A percentile compares a stretch with the other conserved stretches of the same genome.
Evolutionary conservation across 2,329 filamentous ascomycete genomes (phyloP).

Genomic region (Sarocladiaceae sp.): DNA sequence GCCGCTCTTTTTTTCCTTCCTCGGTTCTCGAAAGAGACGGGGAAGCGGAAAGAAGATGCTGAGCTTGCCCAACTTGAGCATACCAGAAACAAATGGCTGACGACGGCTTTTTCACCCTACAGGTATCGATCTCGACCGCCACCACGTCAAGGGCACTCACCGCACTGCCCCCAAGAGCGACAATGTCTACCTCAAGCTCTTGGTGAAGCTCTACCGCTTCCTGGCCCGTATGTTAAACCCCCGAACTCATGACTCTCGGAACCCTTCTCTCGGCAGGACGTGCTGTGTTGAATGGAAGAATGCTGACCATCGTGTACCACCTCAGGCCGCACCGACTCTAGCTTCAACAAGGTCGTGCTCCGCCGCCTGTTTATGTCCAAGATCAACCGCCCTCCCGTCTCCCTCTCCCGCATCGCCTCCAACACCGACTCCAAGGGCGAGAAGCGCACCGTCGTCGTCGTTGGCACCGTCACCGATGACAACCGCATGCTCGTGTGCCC

Average conservation of each 20-base stretch:
- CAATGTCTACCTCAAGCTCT: slow-evolving; percentile 94
- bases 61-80: slow-evolving; percentile 46
- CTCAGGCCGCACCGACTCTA: slow-evolving; percentile 85
- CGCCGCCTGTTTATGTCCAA: slow-evolving; percentile 97
- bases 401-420: slow-evolving; percentile 79
- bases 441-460: slow-evolving; percentile 85
- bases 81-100: slow-evolving; percentile 59
- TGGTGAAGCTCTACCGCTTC: slow-evolving; percentile 98
- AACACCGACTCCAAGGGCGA: slow-evolving; percentile 60
- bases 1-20: slow-evolving; percentile 9
- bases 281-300: not conserved
- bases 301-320: not conserved
- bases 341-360: slow-evolving; percentile 98
- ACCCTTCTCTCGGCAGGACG: not conserved
- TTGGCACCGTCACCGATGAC: slow-evolving; percentile 96
- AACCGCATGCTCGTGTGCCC: slow-evolving; percentile 86
- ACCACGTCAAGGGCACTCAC: slow-evolving; percentile 68
- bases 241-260: no score
- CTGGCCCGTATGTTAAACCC: slow-evolving; percentile 68
- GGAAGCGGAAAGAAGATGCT: slow-evolving; percentile 7
- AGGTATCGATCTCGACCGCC: slow-evolving; percentile 67
- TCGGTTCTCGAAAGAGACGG: slow-evolving; percentile 15
- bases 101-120: slow-evolving; percentile 39
- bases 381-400: slow-evolving; percentile 95
- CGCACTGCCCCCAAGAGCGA: slow-evolving; percentile 96